Percentiles rank a stretch among this genome's conserved stretches.
phyloP scores from a whole-genome alignment of 768 basidiomycete genomes.

The Paxillus ammoniavirescens region DNA sequence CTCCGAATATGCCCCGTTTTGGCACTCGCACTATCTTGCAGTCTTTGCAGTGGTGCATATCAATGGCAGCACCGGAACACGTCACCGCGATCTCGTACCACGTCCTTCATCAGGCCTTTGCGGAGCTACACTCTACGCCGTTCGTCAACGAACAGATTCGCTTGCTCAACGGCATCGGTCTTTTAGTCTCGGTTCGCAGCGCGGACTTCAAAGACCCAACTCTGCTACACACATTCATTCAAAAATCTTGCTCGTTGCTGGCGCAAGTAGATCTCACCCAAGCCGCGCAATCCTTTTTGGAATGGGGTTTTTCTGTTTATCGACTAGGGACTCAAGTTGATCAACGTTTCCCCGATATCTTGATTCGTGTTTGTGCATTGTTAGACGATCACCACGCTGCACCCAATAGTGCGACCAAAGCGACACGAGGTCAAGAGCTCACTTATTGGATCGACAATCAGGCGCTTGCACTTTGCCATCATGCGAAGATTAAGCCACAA shows the following conservation, averaged over 20 bases:
- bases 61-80: constrained; percentile 39
- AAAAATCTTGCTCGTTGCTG: constrained; percentile 65
- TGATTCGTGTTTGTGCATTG: constrained; percentile 66
- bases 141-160: constrained; percentile 85
- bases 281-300: constrained; percentile 72
- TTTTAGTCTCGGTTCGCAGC: constrained; percentile 68
- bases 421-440: constrained; percentile 46
- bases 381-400: constrained; percentile 52
- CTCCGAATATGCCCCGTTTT: constrained; percentile 66
- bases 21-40: constrained; percentile 47
- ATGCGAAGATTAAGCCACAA: constrained; percentile 38
- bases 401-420: constrained; percentile 25
- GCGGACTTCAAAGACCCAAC: constrained; percentile 54
- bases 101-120: constrained; percentile 69
- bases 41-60: constrained; percentile 60
- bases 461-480: constrained; percentile 40
- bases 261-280: constrained; percentile 64
- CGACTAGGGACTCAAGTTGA: constrained; percentile 40
- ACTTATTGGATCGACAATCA: constrained; percentile 64
- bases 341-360: constrained; percentile 56
- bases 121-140: constrained; percentile 59
- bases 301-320: constrained; percentile 69
- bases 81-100: constrained; percentile 71
- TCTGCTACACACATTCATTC: constrained; percentile 66
- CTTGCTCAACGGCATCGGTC: constrained; percentile 64